Evolutionary conservation across 2,329 filamentous ascomycete genomes (phyloP), one percentile per base, ranked within the genome.

Genomic region (Zalaria obscura): DNA sequence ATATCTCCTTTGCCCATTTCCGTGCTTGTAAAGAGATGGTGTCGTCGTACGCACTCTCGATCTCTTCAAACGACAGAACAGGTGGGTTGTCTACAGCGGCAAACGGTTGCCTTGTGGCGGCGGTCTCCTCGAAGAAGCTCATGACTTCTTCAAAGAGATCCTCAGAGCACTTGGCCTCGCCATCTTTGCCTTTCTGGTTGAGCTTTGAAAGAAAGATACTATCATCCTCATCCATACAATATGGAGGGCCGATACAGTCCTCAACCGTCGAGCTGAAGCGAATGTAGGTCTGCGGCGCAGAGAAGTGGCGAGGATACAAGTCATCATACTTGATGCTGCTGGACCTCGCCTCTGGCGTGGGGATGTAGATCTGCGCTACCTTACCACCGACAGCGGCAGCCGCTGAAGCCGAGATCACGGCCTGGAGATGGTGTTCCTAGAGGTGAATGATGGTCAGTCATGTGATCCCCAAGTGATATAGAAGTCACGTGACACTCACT

Each of bases 181-280:
- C 50, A 60, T 68, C 53, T 39, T 60, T 57, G 53, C 74, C 78
- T 64, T 83, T 88, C 52, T 77, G 69, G 65, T 96, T 98, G 67
- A 91, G 81, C 50, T 76, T 72, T 56, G 80, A 83, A 52, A 98
- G 74, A 57, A 85, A 94, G 42, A 73, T 76, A 60, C 87, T 83
- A 65, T 98, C 91, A 55, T 93, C 86, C 50, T 81, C 79, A 27
- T 80, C 88, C 83, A 96, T 89, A 65, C 93, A 87, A 78, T 98
- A 98, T 53, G 80, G 76, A 58, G 81, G 83, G 54, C 84, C 83
- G 56, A 86, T 81, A 54, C 83, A 93, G 64, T 98, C 91, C 65
- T 98, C 91, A 47, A 98, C 89, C 3, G 91, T 98, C 51, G 93
- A 89, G 49, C 91, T 96, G 67, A 93, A 96, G 50, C 89, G 86